These are phyloP conservation scores for Alternaria incomplexa DNA, from an alignment of 2,329 filamentous ascomycete genomes.

Conservation along the genomic window DNA sequence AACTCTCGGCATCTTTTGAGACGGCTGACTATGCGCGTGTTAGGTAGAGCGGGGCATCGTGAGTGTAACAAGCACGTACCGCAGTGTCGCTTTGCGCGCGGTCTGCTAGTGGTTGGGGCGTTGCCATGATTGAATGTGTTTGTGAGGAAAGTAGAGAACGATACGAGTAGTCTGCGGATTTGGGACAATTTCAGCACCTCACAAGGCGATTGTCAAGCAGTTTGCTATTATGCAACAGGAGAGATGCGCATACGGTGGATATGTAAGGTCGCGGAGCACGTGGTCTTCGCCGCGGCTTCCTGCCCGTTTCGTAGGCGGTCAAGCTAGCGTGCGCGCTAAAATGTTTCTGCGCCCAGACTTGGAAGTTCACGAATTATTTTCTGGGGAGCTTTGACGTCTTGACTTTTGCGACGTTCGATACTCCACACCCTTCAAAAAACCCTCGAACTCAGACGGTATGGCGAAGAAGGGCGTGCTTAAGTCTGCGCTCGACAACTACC, in stretches of 20 bases:
- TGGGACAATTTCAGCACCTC: background rate
- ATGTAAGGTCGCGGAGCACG: slow-evolving; percentile 19
- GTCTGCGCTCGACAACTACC: slow-evolving; percentile 62
- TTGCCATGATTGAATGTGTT: slow-evolving; percentile 22
- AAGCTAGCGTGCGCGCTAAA: slow-evolving; percentile 33
- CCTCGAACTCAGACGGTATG: slow-evolving; percentile 36
- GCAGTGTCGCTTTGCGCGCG: slow-evolving; percentile 30
- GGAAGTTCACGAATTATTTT: slow-evolving; percentile 31
- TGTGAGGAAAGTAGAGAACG: background rate
- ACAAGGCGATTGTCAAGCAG: background rate
- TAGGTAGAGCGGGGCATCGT: slow-evolving; percentile 1
- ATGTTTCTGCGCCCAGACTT: slow-evolving; percentile 47
- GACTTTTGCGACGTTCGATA: slow-evolving; percentile 6
- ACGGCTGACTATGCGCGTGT: slow-evolving; percentile 18
- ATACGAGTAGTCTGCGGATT: background rate
- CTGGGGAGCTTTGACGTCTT: slow-evolving; percentile 30
- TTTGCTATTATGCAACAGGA: background rate
- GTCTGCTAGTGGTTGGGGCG: slow-evolving; percentile 25
- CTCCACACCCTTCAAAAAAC: background rate
- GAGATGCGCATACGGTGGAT: slow-evolving; percentile 12
- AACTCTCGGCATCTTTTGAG: slow-evolving; percentile 32
- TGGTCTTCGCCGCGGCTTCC: slow-evolving; percentile 34
- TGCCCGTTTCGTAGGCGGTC: slow-evolving; percentile 37
- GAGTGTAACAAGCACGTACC: slow-evolving; percentile 16
- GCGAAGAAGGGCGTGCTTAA: slow-evolving; percentile 59